Conservation (phyloP, 768 basidiomycete genomes). For the Boletus fagicola region DNA sequence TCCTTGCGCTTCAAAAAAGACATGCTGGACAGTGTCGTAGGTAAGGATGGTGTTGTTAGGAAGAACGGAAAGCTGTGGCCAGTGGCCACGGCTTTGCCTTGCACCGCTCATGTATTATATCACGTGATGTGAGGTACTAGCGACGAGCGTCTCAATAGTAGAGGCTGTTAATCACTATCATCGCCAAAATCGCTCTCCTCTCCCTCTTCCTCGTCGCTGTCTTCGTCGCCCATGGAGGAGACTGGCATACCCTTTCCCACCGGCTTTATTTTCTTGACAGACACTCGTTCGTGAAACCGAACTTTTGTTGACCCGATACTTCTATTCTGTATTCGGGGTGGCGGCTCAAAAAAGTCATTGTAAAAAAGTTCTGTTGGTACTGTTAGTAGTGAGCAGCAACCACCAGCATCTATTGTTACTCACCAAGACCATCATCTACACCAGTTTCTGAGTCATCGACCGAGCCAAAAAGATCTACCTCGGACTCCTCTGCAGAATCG, state of each 20-base stretch:
- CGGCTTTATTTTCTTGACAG: slow-evolving; percentile 76
- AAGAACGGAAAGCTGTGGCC: slow-evolving; percentile 6
- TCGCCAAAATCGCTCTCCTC: slow-evolving; percentile 37
- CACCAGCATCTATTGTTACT: slow-evolving; percentile 16
- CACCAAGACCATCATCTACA: slow-evolving; percentile 42
- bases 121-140: slow-evolving; percentile 15
- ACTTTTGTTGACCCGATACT: slow-evolving; percentile 44
- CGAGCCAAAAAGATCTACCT: slow-evolving; percentile 67
- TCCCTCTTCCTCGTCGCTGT: slow-evolving; percentile 40
- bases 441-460: slow-evolving; percentile 47
- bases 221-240: slow-evolving; percentile 36
- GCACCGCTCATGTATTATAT: neutral
- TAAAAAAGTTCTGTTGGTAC: slow-evolving; percentile 58
- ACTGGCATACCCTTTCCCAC: slow-evolving; percentile 65
- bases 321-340: slow-evolving; percentile 29
- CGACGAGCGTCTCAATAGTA: neutral
- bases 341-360: slow-evolving; percentile 78
- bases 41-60: neutral
- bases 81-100: neutral
- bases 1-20: slow-evolving; percentile 62
- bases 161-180: slow-evolving; percentile 29
- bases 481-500: slow-evolving; percentile 48
- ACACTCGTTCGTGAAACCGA: slow-evolving; percentile 77
- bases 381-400: slow-evolving; percentile 1
- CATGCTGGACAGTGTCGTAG: slow-evolving; percentile 14